Conservation (phyloP, 2,329 filamentous ascomycete species). For the Neobulgaria alba region DNA sequence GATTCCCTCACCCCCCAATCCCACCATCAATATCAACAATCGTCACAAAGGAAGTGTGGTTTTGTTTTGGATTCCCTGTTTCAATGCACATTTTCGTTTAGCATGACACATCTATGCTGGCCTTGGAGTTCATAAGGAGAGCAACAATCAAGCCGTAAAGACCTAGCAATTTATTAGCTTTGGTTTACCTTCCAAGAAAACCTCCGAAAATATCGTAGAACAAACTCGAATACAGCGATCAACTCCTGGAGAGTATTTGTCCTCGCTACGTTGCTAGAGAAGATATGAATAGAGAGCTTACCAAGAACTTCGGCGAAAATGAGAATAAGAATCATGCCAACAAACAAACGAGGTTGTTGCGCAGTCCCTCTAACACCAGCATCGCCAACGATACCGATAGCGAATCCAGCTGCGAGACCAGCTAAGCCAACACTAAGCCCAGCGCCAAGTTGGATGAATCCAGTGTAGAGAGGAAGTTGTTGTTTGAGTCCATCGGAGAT, state of each 20-base stretch:
- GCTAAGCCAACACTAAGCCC: conserved; percentile 75
- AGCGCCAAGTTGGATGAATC: conserved; percentile 79
- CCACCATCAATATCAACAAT: conserved; percentile 23
- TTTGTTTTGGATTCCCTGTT: conserved; percentile 23
- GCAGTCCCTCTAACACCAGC: conserved; percentile 82
- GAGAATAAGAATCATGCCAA: conserved; percentile 75
- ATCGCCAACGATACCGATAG: conserved; percentile 82
- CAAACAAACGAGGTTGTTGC: conserved; percentile 58
- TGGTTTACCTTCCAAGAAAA: neutral
- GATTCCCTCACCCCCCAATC: conserved; percentile 7
- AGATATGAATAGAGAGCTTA: conserved; percentile 31
- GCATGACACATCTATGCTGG: conserved; percentile 54
- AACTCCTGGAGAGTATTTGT: too few species aligned
- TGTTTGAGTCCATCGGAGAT: conserved; percentile 74
- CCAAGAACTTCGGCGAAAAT: conserved; percentile 82
- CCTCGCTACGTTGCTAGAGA: neutral
- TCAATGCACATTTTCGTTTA: conserved; percentile 31
- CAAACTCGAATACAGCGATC: too few species aligned
- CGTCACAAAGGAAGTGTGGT: conserved; percentile 19
- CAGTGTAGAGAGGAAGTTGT: conserved; percentile 65
- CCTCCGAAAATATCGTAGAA: too few species aligned
- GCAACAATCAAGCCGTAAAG: conserved; percentile 98
- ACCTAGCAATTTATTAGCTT: conserved; percentile 48
- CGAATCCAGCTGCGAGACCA: conserved; percentile 77
- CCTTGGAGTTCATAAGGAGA: conserved; percentile 98